A percentile compares a stretch with the other conserved stretches of the same genome.
phyloP scores from a whole-genome alignment of 768 basidiomycete species.

The Termitomyces sp. region DNA sequence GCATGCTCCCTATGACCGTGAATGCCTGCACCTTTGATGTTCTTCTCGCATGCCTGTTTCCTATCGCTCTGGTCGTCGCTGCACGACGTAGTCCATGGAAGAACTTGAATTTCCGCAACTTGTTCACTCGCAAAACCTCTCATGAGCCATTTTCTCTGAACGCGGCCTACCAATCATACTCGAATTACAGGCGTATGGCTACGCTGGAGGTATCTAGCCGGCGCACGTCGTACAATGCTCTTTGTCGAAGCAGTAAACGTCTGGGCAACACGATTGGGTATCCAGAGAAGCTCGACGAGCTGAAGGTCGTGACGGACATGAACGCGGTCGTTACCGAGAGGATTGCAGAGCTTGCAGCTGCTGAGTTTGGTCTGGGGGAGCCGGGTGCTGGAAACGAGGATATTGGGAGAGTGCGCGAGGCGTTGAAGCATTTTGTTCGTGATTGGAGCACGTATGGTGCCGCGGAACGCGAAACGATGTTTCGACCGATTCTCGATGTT shows the following conservation, averaged over 20 bases:
- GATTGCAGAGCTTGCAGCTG: constrained; percentile 32
- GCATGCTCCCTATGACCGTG: neutral
- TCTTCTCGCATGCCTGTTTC: constrained; percentile 31
- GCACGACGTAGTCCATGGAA: constrained; percentile 16
- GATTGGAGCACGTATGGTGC: constrained; percentile 59
- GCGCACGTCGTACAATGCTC: constrained; percentile 35
- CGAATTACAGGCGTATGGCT: constrained; percentile 36
- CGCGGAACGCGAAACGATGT: constrained; percentile 47
- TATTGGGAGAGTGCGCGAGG: constrained; percentile 46
- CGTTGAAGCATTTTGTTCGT: constrained; percentile 62
- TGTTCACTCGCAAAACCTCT: constrained; percentile 19
- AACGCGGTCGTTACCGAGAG: constrained; percentile 32
- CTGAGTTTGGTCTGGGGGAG: constrained; percentile 20
- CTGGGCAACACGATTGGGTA: constrained; percentile 50
- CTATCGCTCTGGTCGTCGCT: constrained; percentile 27
- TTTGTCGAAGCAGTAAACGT: constrained; percentile 40
- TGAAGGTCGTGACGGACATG: constrained; percentile 32
- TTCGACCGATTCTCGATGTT: constrained; percentile 49
- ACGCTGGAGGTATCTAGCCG: constrained; percentile 34
- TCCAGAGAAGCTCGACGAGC: constrained; percentile 40
- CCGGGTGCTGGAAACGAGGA: constrained; percentile 22
- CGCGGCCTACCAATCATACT: constrained; percentile 37
- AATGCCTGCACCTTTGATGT: constrained; percentile 26
- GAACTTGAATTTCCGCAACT: constrained; percentile 12
- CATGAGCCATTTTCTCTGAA: constrained; percentile 37